These are phyloP conservation scores for Mycena maculata DNA, from an alignment of 768 basidiomycete species.

Conservation along the genomic window DNA sequence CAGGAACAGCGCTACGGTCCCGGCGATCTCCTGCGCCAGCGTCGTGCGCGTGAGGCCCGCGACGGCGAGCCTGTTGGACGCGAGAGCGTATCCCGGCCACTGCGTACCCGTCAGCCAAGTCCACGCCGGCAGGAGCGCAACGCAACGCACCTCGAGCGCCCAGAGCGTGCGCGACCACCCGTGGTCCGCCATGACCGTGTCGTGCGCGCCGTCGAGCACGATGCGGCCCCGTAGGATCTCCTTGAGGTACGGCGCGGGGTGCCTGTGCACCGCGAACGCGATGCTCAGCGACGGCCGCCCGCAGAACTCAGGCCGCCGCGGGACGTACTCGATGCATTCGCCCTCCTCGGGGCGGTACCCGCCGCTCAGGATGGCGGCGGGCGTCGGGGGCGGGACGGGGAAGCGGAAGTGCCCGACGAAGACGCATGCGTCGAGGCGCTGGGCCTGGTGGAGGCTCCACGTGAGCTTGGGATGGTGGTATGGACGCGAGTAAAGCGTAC, in stretches of 20 bases:
- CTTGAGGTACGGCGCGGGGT: slow-evolving; percentile 27
- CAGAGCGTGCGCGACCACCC: slow-evolving; percentile 25
- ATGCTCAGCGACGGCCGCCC: slow-evolving; percentile 18
- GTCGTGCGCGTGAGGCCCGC: slow-evolving; percentile 12
- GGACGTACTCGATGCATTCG: slow-evolving; percentile 17
- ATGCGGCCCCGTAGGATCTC: slow-evolving; percentile 17
- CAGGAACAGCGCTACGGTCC: slow-evolving; percentile 11
- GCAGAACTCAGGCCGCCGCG: slow-evolving; percentile 13
- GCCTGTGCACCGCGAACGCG: slow-evolving; percentile 11
- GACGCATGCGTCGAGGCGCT: background rate
- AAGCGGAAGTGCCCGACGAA: slow-evolving; percentile 15
- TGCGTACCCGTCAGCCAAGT: slow-evolving; percentile 2
- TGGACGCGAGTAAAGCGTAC: background rate
- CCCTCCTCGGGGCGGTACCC: background rate
- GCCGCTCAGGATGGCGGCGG: slow-evolving; percentile 16
- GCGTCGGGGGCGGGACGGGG: slow-evolving; percentile 16
- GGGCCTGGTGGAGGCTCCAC: background rate
- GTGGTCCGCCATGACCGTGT: slow-evolving; percentile 4
- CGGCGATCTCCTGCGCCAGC: slow-evolving; percentile 17
- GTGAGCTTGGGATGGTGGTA: background rate
- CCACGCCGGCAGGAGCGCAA: background rate
- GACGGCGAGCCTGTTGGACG: background rate
- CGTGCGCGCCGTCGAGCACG: slow-evolving; percentile 13
- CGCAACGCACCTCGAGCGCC: slow-evolving; percentile 20
- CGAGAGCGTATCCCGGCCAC: slow-evolving; percentile 24